Evolutionary conservation across 208 protist species (phyloP), one percentile per base, ranked within the genome.

Genomic region (Polymyxa betae): DNA sequence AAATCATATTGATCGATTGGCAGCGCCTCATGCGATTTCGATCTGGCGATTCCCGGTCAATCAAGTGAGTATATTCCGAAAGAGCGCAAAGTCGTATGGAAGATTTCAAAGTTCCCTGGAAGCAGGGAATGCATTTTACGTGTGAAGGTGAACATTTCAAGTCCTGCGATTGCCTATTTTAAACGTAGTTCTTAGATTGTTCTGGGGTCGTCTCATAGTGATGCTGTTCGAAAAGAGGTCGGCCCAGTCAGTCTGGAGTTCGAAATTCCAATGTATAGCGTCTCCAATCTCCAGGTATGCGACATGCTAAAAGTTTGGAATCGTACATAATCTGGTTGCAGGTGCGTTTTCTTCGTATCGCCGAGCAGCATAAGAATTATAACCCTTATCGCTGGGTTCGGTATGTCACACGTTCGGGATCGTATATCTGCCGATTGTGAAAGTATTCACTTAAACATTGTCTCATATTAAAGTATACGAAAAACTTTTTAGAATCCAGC

Each of bases 201-300:
- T 82, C 72, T 82, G 16, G 72, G 16, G n/a, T 82, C 72, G n/a
- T 82, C 72, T n/a, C 72, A 82, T 43, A 45, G 16, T 43, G 72
- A 94, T 52, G 96, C 89, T 0, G 88, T 94, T 82, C 90, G 93
- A 38, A 93, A 95, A 41, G 92, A 96, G 49, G 91, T 97, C 41
- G 94, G 95, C 0, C 96, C 95, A 0, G 94, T 96, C 41, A 92
- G 93, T 12, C 93, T 98, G 92, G 93, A 93, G n/a, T 98, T 97
- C 94, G 96, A 97, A 92, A 95, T 98, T 38, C 96, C 96, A 29
- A 97, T 97, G 94, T 94, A 94, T 68, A 94, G 92, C 72, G 35
- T 77, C 0, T 93, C 92, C n/a, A n/a, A 49, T 43, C 89, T 93
- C 24, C 91, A 93, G 20, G 77, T 94, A 40, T 64, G 16, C n/a